Base-by-base conservation (phyloP, 345 rosid species). In the Adansonia digitata region DNA sequence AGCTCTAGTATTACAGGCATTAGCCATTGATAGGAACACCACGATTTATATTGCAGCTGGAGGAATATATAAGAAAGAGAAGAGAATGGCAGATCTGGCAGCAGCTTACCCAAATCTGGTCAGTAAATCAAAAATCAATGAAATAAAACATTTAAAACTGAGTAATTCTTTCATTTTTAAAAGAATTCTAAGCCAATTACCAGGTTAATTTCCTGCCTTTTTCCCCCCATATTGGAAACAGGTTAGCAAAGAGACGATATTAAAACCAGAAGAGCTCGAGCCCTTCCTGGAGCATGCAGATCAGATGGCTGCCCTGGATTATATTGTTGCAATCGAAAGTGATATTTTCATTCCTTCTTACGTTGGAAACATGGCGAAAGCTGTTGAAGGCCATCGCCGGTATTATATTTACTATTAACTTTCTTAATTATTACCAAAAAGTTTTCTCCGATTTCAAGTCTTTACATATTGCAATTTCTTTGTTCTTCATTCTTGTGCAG, bases 11-110 rank as follows among this genome's bases (percentile, higher is more conserved):
- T 77, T 94, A 51, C 86, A 82, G 2, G 98, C 94, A 1, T 53
- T 92, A 52, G 95, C 93, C 42, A 85, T 92, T 81, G 90, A 87
- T 79, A 87, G 70, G 40, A 82, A 86, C 69, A 88, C 88, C 75
- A 97, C 89, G 74, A 84, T 94, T 43, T 92, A 94, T 73, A 87
- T 94, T 69, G 98, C 98, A 27, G 92, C 97, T 35, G 98, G 98
- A 72, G 93, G 88, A 84, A 92, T 92, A 79, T 94, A 90, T 2
- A 91, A 94, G 15, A 88, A 94, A 71, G 81, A 88, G 75, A 87
- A 86, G 82, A 88, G 98, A 76, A 87, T 92, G 88, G 89, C 83
- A 63, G 74, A 82, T 63, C 82, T 94, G 39, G 73, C 77, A 26
- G 76, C 79, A 0, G 74, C 94, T 35, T 94, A 87, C 86, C 97